phyloP scores from a whole-genome alignment of 1,284 basidiomycete genomes.

The Moniliella sp. region DNA sequence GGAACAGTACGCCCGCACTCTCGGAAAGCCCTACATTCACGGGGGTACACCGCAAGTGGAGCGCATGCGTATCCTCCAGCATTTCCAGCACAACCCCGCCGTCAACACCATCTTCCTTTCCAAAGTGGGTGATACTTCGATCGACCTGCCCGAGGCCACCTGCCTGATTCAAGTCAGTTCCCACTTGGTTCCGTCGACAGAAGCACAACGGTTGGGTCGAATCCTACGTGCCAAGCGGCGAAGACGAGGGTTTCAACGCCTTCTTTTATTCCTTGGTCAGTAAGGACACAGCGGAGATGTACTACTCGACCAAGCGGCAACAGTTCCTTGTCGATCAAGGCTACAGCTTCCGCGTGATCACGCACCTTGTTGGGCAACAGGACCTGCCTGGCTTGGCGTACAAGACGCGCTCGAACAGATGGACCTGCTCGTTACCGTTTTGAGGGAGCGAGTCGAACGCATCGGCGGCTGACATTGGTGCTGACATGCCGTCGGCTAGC shows the following conservation, averaged over 20 bases:
- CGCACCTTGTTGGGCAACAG: slow-evolving; percentile 77
- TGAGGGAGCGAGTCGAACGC: slow-evolving; percentile 81
- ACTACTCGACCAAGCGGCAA: slow-evolving; percentile 93
- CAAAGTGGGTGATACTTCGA: slow-evolving; percentile 96
- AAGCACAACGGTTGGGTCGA: slow-evolving; percentile 77
- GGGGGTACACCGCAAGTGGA: slow-evolving; percentile 87
- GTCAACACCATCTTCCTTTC: slow-evolving; percentile 98
- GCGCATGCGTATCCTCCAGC: slow-evolving; percentile 75
- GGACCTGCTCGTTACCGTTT: slow-evolving; percentile 66
- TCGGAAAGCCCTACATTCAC: slow-evolving; percentile 85
- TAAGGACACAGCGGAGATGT: slow-evolving; percentile 98
- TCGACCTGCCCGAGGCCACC: slow-evolving; percentile 93
- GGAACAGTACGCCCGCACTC: slow-evolving; percentile 83
- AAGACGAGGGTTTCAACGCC: slow-evolving; percentile 97
- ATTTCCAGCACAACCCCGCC: slow-evolving; percentile 77
- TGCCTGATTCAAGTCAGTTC: slow-evolving; percentile 99
- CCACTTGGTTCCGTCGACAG: slow-evolving; percentile 89
- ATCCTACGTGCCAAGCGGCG: slow-evolving; percentile 88
- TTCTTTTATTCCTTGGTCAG: slow-evolving; percentile 98
- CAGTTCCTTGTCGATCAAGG: slow-evolving; percentile 97
- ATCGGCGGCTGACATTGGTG: slow-evolving; percentile 66
- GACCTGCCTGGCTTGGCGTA: slow-evolving; percentile 72
- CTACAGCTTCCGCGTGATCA: slow-evolving; percentile 97
- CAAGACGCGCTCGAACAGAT: slow-evolving; percentile 75
- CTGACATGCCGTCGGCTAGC: slow-evolving; percentile 45